These are phyloP conservation scores for Annona cherimola DNA, from an alignment of 164 flowering plant species.

Conservation along the genomic window DNA sequence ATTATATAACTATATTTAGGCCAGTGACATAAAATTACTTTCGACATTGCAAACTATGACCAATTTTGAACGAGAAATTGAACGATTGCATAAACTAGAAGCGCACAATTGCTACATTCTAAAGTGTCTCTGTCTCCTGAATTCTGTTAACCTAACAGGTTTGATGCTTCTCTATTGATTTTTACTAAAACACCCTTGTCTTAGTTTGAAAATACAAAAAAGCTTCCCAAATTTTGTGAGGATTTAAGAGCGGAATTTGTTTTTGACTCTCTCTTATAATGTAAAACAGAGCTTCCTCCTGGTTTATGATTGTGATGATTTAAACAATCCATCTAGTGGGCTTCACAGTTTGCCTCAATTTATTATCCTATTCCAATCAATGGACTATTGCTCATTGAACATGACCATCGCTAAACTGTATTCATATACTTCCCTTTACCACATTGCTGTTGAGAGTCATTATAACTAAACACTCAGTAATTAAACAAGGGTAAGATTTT, in stretches of 20 bases:
- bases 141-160: conserved; percentile 80
- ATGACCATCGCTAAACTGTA: neutral
- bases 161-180: conserved; percentile 3
- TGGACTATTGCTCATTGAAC: neutral
- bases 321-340: neutral
- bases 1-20: neutral
- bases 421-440: neutral
- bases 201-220: neutral
- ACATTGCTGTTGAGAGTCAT: too few species aligned
- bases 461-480: too few species aligned
- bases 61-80: too few species aligned
- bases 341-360: neutral
- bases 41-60: conserved; percentile 77
- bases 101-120: conserved; percentile 88
- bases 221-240: neutral
- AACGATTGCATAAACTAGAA: conserved; percentile 88
- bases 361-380: neutral
- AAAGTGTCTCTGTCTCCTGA: conserved; percentile 93
- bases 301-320: neutral
- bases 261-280: neutral
- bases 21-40: too few species aligned
- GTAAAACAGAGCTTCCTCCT: neutral
- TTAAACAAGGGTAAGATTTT: too few species aligned
- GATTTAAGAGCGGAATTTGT: neutral
- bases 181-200: neutral